A percentile compares a stretch with the other conserved stretches of the same genome.
These are phyloP conservation scores for Annona cherimola DNA, from an alignment of 164 flowering plant genomes.

Conservation along the genomic window DNA sequence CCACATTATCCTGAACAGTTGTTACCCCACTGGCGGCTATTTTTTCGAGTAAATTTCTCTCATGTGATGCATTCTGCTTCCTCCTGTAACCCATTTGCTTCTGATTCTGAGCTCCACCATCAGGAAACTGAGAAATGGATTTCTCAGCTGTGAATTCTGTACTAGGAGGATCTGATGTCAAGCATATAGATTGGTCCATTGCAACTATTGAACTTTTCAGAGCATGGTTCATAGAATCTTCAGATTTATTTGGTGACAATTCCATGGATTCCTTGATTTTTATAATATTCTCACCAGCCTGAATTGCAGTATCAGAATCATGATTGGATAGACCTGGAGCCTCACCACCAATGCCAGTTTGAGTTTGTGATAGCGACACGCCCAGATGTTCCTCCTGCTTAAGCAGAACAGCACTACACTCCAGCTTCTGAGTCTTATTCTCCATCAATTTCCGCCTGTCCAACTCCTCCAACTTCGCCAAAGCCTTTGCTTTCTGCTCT, in stretches of 20 bases:
- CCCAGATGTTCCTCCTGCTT: constrained; percentile 32
- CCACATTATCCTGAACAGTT: constrained; percentile 20
- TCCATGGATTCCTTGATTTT: constrained; percentile 20
- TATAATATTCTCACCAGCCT: constrained; percentile 12
- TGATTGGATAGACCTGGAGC: constrained; percentile 11
- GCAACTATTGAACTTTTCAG: constrained; percentile 15
- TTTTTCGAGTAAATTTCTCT: constrained; percentile 31
- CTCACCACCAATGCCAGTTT: constrained; percentile 10
- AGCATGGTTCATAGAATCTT: constrained; percentile 20
- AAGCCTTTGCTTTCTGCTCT: constrained; percentile 93
- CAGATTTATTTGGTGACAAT: constrained; percentile 12
- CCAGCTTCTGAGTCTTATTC: constrained; percentile 32
- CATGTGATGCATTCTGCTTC: constrained; percentile 34
- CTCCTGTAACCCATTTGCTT: constrained; percentile 45
- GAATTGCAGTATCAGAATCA: constrained; percentile 17
- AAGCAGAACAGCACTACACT: constrained; percentile 17
- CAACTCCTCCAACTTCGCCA: constrained; percentile 88
- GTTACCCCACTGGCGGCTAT: constrained; percentile 17
- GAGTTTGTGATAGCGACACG: constrained; percentile 2
- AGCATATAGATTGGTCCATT: constrained; percentile 18
- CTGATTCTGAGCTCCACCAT: constrained; percentile 33
- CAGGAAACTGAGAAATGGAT: constrained; percentile 25
- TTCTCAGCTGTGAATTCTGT: constrained; percentile 10
- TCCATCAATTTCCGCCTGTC: constrained; percentile 58
- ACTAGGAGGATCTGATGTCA: constrained; percentile 18